These are phyloP conservation scores for Mercurialis annua DNA, from an alignment of 345 rosid species.

Conservation along the genomic window DNA sequence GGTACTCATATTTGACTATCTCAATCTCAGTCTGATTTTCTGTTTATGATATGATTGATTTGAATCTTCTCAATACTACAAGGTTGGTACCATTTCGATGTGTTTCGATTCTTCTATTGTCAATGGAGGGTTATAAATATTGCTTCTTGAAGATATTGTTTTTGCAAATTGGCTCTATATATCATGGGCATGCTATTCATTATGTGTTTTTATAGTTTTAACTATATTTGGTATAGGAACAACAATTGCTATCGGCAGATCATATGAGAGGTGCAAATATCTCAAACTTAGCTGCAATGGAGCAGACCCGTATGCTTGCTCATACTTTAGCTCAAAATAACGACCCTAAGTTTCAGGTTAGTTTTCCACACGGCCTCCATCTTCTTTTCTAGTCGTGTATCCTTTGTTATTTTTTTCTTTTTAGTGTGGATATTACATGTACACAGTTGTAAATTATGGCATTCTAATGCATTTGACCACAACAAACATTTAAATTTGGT, in stretches of 20 bases:
- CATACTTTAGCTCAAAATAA: constrained; percentile 82
- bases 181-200: not conserved
- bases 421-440: constrained; percentile 1
- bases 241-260: constrained; percentile 56
- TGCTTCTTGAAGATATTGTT: not conserved
- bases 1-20: constrained; percentile 34
- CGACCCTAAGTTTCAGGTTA: constrained; percentile 97
- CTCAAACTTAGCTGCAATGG: constrained; percentile 76
- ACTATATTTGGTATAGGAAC: constrained; percentile 48
- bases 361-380: constrained; percentile 5
- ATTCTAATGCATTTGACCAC: no score
- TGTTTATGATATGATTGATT: no score
- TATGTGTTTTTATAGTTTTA: not conserved
- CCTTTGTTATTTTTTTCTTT: constrained; percentile 1
- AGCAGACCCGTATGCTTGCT: constrained; percentile 97
- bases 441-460: not conserved
- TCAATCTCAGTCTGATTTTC: not conserved
- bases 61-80: no score
- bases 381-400: not conserved
- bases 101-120: not conserved
- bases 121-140: not conserved
- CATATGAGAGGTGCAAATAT: constrained; percentile 63
- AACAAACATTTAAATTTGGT: no score
- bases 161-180: constrained; percentile 2
- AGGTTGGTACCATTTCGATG: not conserved